Evolutionary conservation across 2,329 filamentous ascomycete genomes (phyloP).

Genomic region (Coleophoma cylindrospora): DNA sequence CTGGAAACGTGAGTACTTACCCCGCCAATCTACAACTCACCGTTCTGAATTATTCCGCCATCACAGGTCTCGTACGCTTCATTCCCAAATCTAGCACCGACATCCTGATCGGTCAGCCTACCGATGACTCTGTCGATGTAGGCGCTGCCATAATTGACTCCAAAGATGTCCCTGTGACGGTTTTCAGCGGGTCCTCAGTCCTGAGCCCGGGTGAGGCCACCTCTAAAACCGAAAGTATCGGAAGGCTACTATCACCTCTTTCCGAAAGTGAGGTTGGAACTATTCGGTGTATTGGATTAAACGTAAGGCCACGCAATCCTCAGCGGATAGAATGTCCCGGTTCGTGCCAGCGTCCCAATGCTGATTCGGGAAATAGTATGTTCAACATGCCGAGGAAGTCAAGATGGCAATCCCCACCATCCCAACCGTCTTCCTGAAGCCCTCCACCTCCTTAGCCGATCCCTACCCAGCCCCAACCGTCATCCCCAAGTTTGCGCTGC

Average conservation of each 20-base stretch:
- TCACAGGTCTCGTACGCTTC: constrained; percentile 53
- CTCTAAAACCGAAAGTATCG: constrained; percentile 38
- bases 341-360: not conserved
- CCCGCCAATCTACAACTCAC: too few relatives aligned
- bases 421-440: constrained; percentile 30
- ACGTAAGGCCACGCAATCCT: constrained; percentile 25
- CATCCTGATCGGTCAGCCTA: constrained; percentile 51
- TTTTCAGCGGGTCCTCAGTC: constrained; percentile 55
- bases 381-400: constrained; percentile 39
- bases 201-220: constrained; percentile 48
- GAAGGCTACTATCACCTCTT: constrained; percentile 36
- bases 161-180: constrained; percentile 47
- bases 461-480: constrained; percentile 31
- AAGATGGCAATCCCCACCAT: constrained; percentile 35
- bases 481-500: constrained; percentile 39
- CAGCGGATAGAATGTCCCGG: too few relatives aligned
- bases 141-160: constrained; percentile 50
- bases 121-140: constrained; percentile 47
- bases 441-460: constrained; percentile 18
- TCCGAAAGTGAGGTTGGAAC: constrained; percentile 37
- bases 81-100: constrained; percentile 44
- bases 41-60: too few relatives aligned
- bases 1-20: too few relatives aligned
- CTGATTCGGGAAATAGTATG: constrained; percentile 28
- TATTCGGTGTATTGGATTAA: constrained; percentile 45